Evolutionary conservation across 2,329 filamentous ascomycete species (phyloP).

Genomic region (Apiospora kogelbergensis): DNA sequence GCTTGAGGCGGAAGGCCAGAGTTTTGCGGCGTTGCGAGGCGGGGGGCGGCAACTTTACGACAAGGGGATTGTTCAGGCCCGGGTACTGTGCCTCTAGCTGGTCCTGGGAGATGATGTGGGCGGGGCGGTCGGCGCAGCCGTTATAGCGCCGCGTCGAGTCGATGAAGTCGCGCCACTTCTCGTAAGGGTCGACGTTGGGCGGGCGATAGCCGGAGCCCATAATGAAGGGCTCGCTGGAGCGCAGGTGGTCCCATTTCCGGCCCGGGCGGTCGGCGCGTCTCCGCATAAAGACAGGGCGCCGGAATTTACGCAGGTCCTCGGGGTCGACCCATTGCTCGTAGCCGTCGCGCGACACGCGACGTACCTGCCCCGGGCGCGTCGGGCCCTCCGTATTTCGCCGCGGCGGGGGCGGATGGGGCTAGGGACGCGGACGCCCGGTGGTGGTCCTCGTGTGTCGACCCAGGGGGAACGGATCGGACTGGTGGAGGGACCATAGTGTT

Average conservation of each 20-base stretch:
- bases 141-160: constrained; percentile 52
- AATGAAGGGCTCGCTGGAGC: constrained; percentile 59
- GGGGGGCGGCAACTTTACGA: constrained; percentile 33
- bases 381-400: background rate
- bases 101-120: constrained; percentile 15
- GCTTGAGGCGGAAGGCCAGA: constrained; percentile 55
- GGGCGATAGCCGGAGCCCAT: constrained; percentile 47
- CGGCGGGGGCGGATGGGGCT: background rate
- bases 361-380: constrained; percentile 19
- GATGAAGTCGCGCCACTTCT: constrained; percentile 54
- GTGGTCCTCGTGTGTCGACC: constrained; percentile 10
- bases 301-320: constrained; percentile 30
- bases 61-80: constrained; percentile 37
- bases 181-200: constrained; percentile 38
- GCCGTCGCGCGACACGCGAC: constrained; percentile 33
- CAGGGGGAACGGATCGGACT: constrained; percentile 7
- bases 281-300: constrained; percentile 45
- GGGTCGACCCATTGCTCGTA: constrained; percentile 35
- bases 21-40: constrained; percentile 37
- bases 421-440: background rate
- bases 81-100: constrained; percentile 33
- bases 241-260: constrained; percentile 60
- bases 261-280: constrained; percentile 49
- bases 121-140: constrained; percentile 33
- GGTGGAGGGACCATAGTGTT: constrained; percentile 1